Evolutionary conservation across 768 basidiomycete species (phyloP), one percentile per base, ranked within the genome.

Genomic region (Pleurotus salmoneostramineus): DNA sequence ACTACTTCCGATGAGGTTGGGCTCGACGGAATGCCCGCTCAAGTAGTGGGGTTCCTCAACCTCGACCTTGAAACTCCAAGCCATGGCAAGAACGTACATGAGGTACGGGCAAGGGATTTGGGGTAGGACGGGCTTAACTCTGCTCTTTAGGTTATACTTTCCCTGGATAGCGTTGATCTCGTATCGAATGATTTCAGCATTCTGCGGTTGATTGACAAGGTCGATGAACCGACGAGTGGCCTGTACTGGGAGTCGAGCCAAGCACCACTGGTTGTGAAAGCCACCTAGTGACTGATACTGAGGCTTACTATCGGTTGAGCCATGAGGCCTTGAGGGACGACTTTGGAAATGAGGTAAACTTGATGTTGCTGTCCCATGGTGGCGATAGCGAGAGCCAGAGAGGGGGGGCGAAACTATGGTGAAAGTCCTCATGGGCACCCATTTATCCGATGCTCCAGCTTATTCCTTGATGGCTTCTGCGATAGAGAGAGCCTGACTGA

Each of bases 361-460:
- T 77, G 76, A 62, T 77, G 75, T 61, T 74, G 64, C 59, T 75
- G 72, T 21, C 76, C 75, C 74, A 77, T 75, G 46, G 44, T 63
- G 58, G 47, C 21, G 21, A 27, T 27, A 27, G 21, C 21, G 21
- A 27, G 21, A 27, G 21, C 21, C 21, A 27, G 21, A 27, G 21
- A 27, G 21, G 21, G 21, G 21, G 21, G 21, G 21, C 21, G 3
- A 27, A 27, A 27, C 21, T 27, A 27, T 27, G 21, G 21, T 27
- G 21, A 27, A 27, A 27, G 21, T 27, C 21, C 21, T 27, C 21
- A 27, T 27, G 21, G 21, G 21, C 21, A 27, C 21, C 21, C 21
- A 27, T 27, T 27, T 27, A 27, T 27, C 21, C 21, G 21, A 27
- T 27, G 21, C 21, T 27, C 21, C 21, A 27, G 21, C 21, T 27